Evolutionary conservation across 2,329 filamentous ascomycete species (phyloP), one percentile per base, ranked within the genome.

Genomic region (Sclerotinia spermophila): DNA sequence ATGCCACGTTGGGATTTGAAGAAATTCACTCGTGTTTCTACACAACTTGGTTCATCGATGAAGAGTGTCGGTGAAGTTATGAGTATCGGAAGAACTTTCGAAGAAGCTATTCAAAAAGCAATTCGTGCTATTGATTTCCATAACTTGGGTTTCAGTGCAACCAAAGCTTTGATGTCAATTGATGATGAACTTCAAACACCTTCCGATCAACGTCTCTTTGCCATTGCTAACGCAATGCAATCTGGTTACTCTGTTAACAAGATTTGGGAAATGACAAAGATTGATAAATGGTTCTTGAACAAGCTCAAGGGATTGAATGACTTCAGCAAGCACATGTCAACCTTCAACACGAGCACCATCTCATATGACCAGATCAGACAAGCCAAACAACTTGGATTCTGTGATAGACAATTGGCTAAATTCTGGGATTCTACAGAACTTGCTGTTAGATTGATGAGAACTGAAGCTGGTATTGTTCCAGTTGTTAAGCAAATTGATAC

Each of bases 401-500:
- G 93, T 68, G 96, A 99, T 81, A 92, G 90, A 83, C 96, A 99
- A 83, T 97, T 99, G 78, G 93, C 94, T 68, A 86, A 88, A 73
- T 92, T 93, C 44, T 92, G 97, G 77, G 91, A 92, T 78, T 90
- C 91, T 80, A 92, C 90, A 48, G 96, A 99, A 83, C 92, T 97
- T 76, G 89, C 96, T 78, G 94, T 98, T 71, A 93, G 96, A 74
- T 92, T 93, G 73, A 87, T 89, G 79, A 89, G 96, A 80, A 90
- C 92, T 83, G 87, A 89, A 81, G 96, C 97, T 80, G 93, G 92
- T 71, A 95, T 99, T 82, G 90, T 87, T 72, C 96, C 96, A 11
- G 98, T 93, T 87, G 96, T 99, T 71, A 99, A 99, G 90, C 96
- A 91, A 85, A 98, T 99, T 77, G 96, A 99, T 79, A 99, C 96